A percentile compares a stretch with the other conserved stretches of the same genome.
These are phyloP conservation scores for Heterococcus sp. DNA, from an alignment of 108 stramenopile species.

Conservation along the genomic window DNA sequence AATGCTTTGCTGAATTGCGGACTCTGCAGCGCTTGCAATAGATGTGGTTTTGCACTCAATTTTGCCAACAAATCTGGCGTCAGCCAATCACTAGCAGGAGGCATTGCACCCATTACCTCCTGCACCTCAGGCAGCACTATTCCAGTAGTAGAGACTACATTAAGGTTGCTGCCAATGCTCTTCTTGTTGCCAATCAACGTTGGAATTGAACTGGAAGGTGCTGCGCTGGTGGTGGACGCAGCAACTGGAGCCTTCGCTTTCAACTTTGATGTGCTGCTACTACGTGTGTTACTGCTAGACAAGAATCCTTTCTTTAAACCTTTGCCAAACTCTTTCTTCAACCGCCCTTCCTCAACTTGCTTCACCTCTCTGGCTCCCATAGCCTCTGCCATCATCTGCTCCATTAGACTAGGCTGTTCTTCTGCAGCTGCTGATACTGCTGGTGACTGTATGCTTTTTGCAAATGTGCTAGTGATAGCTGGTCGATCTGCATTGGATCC, in stretches of 20 bases:
- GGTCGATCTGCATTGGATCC: background rate
- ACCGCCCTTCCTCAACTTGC: background rate
- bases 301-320: constrained; percentile 26
- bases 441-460: too few species aligned
- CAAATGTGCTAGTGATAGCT: background rate
- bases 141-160: too few species aligned
- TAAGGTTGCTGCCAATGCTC: too few species aligned
- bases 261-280: too few species aligned
- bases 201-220: background rate
- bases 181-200: background rate
- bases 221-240: background rate
- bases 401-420: constrained; percentile 28
- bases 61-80: too few species aligned
- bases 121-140: too few species aligned
- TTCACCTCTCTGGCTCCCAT: constrained; percentile 1
- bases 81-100: too few species aligned
- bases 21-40: too few species aligned
- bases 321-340: constrained; percentile 11
- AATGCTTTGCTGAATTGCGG: too few species aligned
- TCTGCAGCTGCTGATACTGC: background rate
- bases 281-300: background rate
- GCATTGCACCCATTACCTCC: too few species aligned
- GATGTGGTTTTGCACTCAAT: too few species aligned
- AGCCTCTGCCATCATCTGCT: constrained; percentile 47
- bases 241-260: background rate